These are phyloP conservation scores for Arabidopsis thaliana DNA, from an alignment of 345 rosid species.

Conservation along the genomic window DNA sequence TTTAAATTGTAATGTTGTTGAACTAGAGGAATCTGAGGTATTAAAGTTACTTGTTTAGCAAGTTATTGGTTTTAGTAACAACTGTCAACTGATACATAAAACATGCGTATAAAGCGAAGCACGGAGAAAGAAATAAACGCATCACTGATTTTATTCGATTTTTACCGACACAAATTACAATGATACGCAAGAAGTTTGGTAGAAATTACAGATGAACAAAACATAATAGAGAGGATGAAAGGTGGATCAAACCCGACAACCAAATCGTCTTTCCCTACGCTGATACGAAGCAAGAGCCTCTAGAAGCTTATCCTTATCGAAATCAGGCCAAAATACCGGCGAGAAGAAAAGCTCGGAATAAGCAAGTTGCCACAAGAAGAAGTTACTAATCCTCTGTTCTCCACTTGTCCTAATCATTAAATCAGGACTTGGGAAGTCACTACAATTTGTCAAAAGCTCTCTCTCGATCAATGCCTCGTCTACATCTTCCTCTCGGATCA, in stretches of 20 bases:
- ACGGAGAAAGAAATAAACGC: neutral
- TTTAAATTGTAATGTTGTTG: neutral
- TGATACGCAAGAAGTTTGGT: neutral
- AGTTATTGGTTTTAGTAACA: constrained; percentile 2
- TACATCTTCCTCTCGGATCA: constrained; percentile 56
- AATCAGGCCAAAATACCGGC: constrained; percentile 74
- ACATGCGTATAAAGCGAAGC: neutral
- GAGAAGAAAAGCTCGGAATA: constrained; percentile 72
- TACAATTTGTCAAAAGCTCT: constrained; percentile 66
- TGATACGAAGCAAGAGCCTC: constrained; percentile 65
- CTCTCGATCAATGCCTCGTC: constrained; percentile 58
- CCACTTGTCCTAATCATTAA: constrained; percentile 74
- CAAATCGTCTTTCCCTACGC: constrained; percentile 68
- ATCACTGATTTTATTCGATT: no score
- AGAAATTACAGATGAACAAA: neutral
- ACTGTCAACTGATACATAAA: no score
- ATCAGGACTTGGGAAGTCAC: constrained; percentile 63
- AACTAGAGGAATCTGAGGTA: neutral
- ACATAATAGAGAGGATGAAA: neutral
- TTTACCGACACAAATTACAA: no score
- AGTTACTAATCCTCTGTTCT: constrained; percentile 76
- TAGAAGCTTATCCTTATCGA: constrained; percentile 52
- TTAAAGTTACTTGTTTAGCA: neutral
- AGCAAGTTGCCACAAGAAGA: constrained; percentile 75
- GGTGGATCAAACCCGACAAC: constrained; percentile 34